Evolutionary conservation across 2,329 filamentous ascomycete species (phyloP).

Genomic region (Pyricularia sp.): DNA sequence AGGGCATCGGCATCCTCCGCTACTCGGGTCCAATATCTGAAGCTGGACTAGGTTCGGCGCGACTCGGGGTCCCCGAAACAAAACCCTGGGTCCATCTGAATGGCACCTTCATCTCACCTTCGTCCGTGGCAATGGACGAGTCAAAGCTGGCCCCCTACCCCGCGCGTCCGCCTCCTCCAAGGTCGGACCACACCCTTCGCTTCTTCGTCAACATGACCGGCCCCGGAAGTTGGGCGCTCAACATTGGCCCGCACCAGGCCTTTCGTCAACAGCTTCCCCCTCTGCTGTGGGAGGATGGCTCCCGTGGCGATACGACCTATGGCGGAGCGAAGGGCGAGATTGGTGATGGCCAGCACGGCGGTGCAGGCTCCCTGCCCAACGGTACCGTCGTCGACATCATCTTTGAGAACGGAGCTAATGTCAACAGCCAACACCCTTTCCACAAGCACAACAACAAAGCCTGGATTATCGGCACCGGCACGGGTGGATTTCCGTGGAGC

Average conservation of each 20-base stretch:
- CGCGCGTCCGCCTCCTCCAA: background rate
- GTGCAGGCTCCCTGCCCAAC: background rate
- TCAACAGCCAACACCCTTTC: background rate
- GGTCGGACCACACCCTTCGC: background rate
- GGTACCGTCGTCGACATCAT: background rate
- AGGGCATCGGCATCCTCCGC: background rate
- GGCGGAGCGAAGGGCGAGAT: background rate
- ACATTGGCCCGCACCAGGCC: background rate
- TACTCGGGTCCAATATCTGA: background rate
- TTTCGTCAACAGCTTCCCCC: background rate
- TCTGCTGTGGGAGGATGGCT: background rate
- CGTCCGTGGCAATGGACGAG: background rate
- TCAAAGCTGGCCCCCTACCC: background rate
- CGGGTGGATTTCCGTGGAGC: background rate
- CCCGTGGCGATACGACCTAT: background rate
- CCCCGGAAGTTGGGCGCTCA: background rate
- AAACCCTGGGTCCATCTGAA: background rate
- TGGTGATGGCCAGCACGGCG: background rate
- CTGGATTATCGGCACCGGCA: background rate
- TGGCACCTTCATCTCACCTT: background rate
- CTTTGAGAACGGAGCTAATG: background rate
- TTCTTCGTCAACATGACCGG: background rate
- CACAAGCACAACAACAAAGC: slow-evolving; percentile 1
- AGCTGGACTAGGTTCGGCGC: background rate
- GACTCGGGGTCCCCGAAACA: background rate